These are phyloP conservation scores for Chalciporus piperatoides DNA, from an alignment of 1,284 basidiomycete genomes.

Conservation along the genomic window DNA sequence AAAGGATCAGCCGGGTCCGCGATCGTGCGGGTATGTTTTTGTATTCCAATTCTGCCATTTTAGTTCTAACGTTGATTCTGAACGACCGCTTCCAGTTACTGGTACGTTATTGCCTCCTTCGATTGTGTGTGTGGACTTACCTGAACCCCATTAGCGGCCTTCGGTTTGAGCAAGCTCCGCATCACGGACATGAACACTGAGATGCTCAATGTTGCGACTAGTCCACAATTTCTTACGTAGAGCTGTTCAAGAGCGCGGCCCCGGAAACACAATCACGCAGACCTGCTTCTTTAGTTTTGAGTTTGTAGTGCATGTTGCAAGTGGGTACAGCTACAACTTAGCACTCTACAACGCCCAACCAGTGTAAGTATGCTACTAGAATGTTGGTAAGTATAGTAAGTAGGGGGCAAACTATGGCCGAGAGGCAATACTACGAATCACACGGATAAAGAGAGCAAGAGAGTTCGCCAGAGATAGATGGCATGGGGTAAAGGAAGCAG, in stretches of 20 bases:
- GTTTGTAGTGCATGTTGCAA: conserved; percentile 25
- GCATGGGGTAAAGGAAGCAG: no score
- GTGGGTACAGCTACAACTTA: conserved; percentile 36
- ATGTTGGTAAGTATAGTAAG: conserved; percentile 32
- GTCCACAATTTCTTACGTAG: conserved; percentile 13
- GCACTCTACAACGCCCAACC: conserved; percentile 31
- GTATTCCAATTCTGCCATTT: background rate
- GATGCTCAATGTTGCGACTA: background rate
- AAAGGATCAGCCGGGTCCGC: conserved; percentile 73
- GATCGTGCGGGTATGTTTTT: conserved; percentile 71
- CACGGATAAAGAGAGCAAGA: conserved; percentile 3
- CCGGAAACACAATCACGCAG: conserved; percentile 1
- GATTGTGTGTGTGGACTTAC: conserved; percentile 8
- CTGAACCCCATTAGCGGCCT: conserved; percentile 59
- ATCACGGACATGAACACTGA: conserved; percentile 46
- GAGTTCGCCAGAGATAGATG: conserved; percentile 12
- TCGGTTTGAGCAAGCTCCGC: conserved; percentile 67
- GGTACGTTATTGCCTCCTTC: conserved; percentile 48
- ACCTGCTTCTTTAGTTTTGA: background rate
- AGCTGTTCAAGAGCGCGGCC: conserved; percentile 1
- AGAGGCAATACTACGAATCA: conserved; percentile 18
- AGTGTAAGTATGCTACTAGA: conserved; percentile 34
- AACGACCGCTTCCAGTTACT: conserved; percentile 58
- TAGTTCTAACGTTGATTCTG: conserved; percentile 8
- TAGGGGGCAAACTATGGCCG: conserved; percentile 21